These are phyloP conservation scores for Leccinum subgranulosum DNA, from an alignment of 768 basidiomycete species.

Conservation along the genomic window DNA sequence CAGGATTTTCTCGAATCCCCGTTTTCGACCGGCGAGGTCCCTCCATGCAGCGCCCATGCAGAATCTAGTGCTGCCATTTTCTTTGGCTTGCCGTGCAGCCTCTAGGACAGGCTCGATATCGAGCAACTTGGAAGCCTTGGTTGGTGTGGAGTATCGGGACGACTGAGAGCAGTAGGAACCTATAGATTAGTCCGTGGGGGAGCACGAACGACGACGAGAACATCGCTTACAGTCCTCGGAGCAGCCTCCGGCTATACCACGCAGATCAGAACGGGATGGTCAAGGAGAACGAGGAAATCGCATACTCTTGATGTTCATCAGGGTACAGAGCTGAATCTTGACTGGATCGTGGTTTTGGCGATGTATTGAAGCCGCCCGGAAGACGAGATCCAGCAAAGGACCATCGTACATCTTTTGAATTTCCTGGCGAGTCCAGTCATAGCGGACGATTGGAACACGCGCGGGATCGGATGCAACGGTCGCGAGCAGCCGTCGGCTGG, in stretches of 20 bases:
- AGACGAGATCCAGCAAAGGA: constrained; percentile 87
- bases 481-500: constrained; percentile 52
- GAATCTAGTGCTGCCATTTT: constrained; percentile 94
- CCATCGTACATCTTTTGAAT: constrained; percentile 83
- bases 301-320: constrained; percentile 98
- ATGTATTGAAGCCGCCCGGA: constrained; percentile 80
- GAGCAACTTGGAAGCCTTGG: constrained; percentile 82
- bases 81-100: constrained; percentile 92
- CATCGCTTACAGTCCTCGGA: constrained; percentile 80
- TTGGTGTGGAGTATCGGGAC: constrained; percentile 85
- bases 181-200: constrained; percentile 27
- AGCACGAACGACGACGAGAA: constrained; percentile 2
- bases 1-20: constrained; percentile 90
- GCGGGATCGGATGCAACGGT: constrained; percentile 40
- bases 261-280: constrained; percentile 6
- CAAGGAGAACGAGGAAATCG: constrained; percentile 23
- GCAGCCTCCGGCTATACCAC: constrained; percentile 79
- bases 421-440: constrained; percentile 75
- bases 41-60: constrained; percentile 99
- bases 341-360: constrained; percentile 81
- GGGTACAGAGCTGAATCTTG: constrained; percentile 93
- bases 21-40: constrained; percentile 87
- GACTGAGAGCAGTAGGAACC: constrained; percentile 99
- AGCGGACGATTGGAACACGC: constrained; percentile 35
- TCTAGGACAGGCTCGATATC: constrained; percentile 90